A percentile compares a stretch with the other conserved stretches of the same genome.
phyloP scores from a whole-genome alignment of 2,329 filamentous ascomycete genomes.

The Fusarium nisikadoi region DNA sequence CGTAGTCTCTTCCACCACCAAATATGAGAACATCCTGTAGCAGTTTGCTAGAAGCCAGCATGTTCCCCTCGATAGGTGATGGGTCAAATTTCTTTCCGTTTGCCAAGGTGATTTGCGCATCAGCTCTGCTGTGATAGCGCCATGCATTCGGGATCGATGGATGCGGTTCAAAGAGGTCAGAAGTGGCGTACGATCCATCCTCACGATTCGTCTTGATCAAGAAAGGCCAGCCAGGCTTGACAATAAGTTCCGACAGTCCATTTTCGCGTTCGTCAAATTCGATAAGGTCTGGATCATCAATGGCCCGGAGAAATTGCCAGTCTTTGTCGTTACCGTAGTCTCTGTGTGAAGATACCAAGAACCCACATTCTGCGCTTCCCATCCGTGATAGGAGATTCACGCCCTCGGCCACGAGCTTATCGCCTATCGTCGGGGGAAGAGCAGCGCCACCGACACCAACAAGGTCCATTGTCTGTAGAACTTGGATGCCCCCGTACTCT shows the following conservation, averaged over 20 bases:
- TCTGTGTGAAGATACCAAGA: constrained; percentile 70
- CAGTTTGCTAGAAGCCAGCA: constrained; percentile 56
- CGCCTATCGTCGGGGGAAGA: constrained; percentile 62
- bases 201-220: constrained; percentile 66
- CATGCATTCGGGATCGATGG: constrained; percentile 63
- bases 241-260: constrained; percentile 63
- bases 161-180: constrained; percentile 71
- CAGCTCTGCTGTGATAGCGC: constrained; percentile 70
- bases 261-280: constrained; percentile 58
- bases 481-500: constrained; percentile 52
- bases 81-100: constrained; percentile 78
- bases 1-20: constrained; percentile 65
- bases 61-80: constrained; percentile 66
- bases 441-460: constrained; percentile 73
- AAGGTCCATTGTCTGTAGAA: constrained; percentile 64
- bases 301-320: constrained; percentile 69
- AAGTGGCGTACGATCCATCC: constrained; percentile 70
- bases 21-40: constrained; percentile 69
- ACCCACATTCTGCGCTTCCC: constrained; percentile 74
- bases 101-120: constrained; percentile 69
- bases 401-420: constrained; percentile 59
- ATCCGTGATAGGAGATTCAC: constrained; percentile 71
- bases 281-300: constrained; percentile 47
- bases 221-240: constrained; percentile 66
- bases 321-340: constrained; percentile 64